Conservation (phyloP, 495 filamentous ascomycete species). For the Hypomontagnella submonticulosa region DNA sequence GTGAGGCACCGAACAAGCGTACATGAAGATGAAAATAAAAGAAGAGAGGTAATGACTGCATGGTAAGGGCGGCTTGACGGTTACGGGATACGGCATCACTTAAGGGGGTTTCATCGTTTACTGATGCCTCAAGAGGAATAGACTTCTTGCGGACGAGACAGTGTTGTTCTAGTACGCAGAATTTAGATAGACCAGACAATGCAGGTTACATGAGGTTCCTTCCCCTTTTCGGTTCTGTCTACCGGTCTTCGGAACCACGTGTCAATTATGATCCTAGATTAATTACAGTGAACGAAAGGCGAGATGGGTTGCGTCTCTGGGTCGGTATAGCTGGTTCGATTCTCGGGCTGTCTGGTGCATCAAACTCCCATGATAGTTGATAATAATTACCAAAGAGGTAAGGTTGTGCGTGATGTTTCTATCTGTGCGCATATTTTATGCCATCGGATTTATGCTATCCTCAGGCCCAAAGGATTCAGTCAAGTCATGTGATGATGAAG, state of each 20-base stretch:
- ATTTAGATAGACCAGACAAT: constrained; percentile 41
- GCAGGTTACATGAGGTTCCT: constrained; percentile 17
- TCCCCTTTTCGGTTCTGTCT: background rate
- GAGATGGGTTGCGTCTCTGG: too few relatives aligned
- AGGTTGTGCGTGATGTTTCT: too few relatives aligned
- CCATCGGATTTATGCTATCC: too few relatives aligned
- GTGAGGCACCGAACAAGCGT: background rate
- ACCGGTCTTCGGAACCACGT: background rate
- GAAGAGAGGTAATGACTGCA: constrained; percentile 31
- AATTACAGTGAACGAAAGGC: too few relatives aligned
- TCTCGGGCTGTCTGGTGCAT: too few relatives aligned
- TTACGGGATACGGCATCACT: constrained; percentile 38
- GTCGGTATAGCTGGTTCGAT: too few relatives aligned
- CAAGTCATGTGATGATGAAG: too few relatives aligned
- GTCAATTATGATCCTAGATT: too few relatives aligned
- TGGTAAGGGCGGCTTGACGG: constrained; percentile 32
- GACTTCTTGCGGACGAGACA: constrained; percentile 25
- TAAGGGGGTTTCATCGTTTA: constrained; percentile 21
- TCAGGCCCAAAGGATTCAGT: too few relatives aligned
- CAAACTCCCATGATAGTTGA: too few relatives aligned
- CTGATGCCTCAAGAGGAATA: constrained; percentile 37
- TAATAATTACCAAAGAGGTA: too few relatives aligned
- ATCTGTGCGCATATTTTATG: too few relatives aligned
- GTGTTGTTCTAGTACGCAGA: constrained; percentile 23
- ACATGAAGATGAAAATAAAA: constrained; percentile 29